phyloP scores from a whole-genome alignment of 2,329 filamentous ascomycete species.

The Dendryphion nanum region DNA sequence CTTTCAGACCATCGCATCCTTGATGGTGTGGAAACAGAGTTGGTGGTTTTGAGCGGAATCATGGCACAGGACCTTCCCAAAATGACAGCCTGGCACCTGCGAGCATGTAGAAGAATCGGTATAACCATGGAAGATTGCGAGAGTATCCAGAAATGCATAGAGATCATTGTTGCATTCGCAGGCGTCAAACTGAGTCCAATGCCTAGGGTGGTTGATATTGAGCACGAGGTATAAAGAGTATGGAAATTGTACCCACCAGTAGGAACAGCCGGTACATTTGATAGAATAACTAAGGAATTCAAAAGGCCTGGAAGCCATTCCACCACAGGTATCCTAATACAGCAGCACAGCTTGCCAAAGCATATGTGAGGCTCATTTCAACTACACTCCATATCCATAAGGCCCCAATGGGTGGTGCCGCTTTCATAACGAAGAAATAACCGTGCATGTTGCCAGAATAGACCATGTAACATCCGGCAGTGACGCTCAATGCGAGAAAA shows the following conservation, averaged over 20 bases:
- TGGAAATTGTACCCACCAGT: no score
- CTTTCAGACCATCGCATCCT: conserved; percentile 54
- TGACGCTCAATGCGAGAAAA: conserved; percentile 63
- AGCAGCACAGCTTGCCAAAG: conserved; percentile 55
- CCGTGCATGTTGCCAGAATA: conserved; percentile 74
- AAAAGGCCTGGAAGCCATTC: conserved; percentile 53
- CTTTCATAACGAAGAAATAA: conserved; percentile 90
- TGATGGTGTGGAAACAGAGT: conserved; percentile 53
- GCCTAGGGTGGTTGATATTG: conserved; percentile 14
- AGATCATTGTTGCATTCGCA: conserved; percentile 11
- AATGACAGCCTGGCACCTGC: conserved; percentile 55
- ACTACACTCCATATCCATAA: conserved; percentile 93
- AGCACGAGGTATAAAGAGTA: no score
- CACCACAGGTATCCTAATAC: conserved; percentile 55
- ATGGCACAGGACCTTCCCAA: conserved; percentile 55
- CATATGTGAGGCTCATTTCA: conserved; percentile 72
- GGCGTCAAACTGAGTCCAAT: conserved; percentile 11
- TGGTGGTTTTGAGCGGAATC: conserved; percentile 53
- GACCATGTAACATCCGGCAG: conserved; percentile 75
- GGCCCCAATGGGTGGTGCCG: conserved; percentile 81
- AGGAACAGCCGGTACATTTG: no score
- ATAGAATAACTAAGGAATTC: conserved; percentile 4
- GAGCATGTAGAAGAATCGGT: conserved; percentile 48
- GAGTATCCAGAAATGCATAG: conserved; percentile 32
- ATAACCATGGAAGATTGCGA: conserved; percentile 44